Evolutionary conservation across 1,284 basidiomycete genomes (phyloP), one percentile per base, ranked within the genome.

Genomic region (Calocybe gambosa): DNA sequence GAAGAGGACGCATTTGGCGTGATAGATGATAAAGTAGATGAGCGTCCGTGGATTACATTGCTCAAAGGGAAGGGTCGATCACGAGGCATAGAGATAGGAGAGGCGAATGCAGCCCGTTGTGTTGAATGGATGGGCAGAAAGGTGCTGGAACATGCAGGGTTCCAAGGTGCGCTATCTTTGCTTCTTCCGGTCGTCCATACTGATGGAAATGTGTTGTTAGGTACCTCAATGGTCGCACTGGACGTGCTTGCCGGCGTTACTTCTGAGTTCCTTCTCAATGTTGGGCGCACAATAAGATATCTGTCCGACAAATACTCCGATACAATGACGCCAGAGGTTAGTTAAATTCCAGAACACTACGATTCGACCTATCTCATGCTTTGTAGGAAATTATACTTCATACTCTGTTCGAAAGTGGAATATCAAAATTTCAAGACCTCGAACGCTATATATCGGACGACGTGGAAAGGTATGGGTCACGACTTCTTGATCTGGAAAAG

Each of bases 361-460:
- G 29, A 35, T 38, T 0, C 29, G 3, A 37, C 3, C 37, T 18
- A 19, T 15, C 21, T 49, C 26, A 45, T 31, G 12, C 13, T 16
- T 49, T 44, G 25, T 50, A 94, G 88, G 92, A 96, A 79, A 92
- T 97, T 41, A 81, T 96, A 26, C 72, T 93, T 2, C 92, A 95
- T 62, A 87, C 89, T 0, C 69, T 98, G 10, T 89, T 92, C 52
- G 89, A 95, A 65, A 89, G 87, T 50, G 92, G 91, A 1, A 81
- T 81, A 8, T 78, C 88, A 0, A 76, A 82, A 45, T 70, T 93
- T 10, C 74, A 79, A 46, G 82, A 88, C 51, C 75, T 98, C 0
- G 89, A 95, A 58, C 74, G 82, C 16, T 94, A 97, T 63, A 81
- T 98, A 60, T 79, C 80, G 42, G 92, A 97, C 58, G 94, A 97